Evolutionary conservation across 768 basidiomycete genomes (phyloP).

Genomic region (Serendipita vermifera): DNA sequence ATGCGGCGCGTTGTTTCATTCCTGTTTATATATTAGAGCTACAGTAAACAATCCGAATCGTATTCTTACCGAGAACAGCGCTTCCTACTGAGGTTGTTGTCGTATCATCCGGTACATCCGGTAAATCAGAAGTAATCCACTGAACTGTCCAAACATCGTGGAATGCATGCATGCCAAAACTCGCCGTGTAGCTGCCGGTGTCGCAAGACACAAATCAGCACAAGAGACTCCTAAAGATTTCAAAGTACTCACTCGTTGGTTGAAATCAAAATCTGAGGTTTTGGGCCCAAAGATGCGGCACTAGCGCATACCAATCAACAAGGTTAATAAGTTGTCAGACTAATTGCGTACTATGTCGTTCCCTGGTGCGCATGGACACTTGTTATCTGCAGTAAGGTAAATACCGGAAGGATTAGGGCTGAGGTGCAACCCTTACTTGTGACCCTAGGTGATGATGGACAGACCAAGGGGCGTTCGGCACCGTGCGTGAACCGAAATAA

Average conservation of each 20-base stretch:
- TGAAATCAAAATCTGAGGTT: background rate
- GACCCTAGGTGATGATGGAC: background rate
- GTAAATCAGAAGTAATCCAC: background rate
- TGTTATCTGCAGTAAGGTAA: background rate
- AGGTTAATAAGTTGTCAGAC: no score
- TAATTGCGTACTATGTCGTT: background rate
- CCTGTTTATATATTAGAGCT: background rate
- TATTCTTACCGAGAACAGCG: conserved; percentile 2
- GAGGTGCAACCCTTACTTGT: background rate
- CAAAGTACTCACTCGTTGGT: background rate
- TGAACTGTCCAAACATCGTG: background rate
- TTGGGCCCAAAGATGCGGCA: conserved; percentile 1
- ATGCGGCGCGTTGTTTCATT: conserved; percentile 3
- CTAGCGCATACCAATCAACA: background rate
- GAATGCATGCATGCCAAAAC: conserved; percentile 3
- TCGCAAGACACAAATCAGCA: background rate
- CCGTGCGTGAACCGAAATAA: background rate
- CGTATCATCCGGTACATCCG: background rate
- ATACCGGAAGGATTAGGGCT: background rate
- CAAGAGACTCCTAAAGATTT: background rate
- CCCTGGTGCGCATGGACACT: background rate
- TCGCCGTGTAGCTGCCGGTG: conserved; percentile 5
- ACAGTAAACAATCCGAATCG: background rate
- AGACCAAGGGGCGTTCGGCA: background rate
- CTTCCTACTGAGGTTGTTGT: background rate